Conservation (phyloP, 2,329 filamentous ascomycete species). For the Hymenoscyphus fructigenus region DNA sequence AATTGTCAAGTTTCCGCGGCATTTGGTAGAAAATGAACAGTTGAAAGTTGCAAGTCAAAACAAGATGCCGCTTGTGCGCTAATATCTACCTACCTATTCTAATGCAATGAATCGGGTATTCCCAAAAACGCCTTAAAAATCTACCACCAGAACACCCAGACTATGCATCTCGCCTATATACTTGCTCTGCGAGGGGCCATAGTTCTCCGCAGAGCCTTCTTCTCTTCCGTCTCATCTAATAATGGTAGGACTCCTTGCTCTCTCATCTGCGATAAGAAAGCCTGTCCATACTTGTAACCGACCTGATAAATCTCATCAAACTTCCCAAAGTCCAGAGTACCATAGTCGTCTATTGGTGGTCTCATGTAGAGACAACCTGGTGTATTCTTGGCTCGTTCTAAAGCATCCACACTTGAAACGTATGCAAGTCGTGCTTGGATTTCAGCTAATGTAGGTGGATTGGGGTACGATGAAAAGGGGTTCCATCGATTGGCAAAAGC, state of each 20-base stretch:
- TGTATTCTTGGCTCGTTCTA: conserved; percentile 89
- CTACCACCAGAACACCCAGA: conserved; percentile 3
- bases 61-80: neutral
- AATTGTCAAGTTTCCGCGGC: neutral
- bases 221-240: conserved; percentile 71
- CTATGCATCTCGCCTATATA: conserved; percentile 48
- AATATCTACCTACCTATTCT: conserved; percentile 7
- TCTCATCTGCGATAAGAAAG: conserved; percentile 73
- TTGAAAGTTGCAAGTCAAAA: neutral
- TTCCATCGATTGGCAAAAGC: conserved; percentile 96
- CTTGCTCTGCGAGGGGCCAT: conserved; percentile 79
- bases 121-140: conserved; percentile 8
- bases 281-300: conserved; percentile 81
- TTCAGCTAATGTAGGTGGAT: conserved; percentile 91
- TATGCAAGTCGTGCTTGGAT: conserved; percentile 95
- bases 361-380: conserved; percentile 95
- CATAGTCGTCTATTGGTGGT: conserved; percentile 89
- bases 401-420: conserved; percentile 88
- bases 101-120: conserved; percentile 14
- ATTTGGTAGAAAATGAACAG: neutral
- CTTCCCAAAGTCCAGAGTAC: conserved; percentile 92
- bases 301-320: conserved; percentile 96
- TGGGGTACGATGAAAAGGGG: conserved; percentile 82
- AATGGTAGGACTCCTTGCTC: conserved; percentile 74
- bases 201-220: conserved; percentile 72